A percentile compares a stretch with the other conserved stretches of the same genome.
These are phyloP conservation scores for Phytophthora podocarpi DNA, from an alignment of 352 stramenopile species.

Conservation along the genomic window DNA sequence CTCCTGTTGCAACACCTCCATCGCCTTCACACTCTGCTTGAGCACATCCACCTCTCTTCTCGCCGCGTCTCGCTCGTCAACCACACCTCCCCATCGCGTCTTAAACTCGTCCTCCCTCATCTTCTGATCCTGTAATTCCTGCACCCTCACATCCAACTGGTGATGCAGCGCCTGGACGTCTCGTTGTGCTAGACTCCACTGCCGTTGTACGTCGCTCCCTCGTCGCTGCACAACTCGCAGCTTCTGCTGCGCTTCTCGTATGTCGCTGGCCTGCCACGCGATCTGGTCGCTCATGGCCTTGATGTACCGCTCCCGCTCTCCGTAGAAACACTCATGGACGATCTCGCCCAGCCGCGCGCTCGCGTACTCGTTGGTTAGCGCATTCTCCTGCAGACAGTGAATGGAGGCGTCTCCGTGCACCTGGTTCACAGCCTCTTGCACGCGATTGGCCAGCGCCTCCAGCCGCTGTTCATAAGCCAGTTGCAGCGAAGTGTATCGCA, in stretches of 20 bases:
- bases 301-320: conserved; percentile 77
- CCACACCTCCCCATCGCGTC: conserved; percentile 18
- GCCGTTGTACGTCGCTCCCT: conserved; percentile 44
- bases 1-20: conserved; percentile 48
- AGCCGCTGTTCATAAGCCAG: conserved; percentile 75
- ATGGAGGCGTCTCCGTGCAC: conserved; percentile 66
- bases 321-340: conserved; percentile 67
- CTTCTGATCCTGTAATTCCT: conserved; percentile 55
- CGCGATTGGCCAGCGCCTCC: conserved; percentile 53
- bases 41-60: conserved; percentile 41
- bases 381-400: conserved; percentile 68
- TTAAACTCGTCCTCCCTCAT: conserved; percentile 32
- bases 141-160: conserved; percentile 46
- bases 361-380: conserved; percentile 70
- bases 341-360: conserved; percentile 63
- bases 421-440: conserved; percentile 56
- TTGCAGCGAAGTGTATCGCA: conserved; percentile 73
- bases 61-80: conserved; percentile 43
- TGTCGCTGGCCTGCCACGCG: conserved; percentile 68
- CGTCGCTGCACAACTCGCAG: conserved; percentile 41
- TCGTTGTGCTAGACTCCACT: conserved; percentile 50
- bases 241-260: conserved; percentile 61
- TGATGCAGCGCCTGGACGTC: conserved; percentile 47
- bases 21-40: conserved; percentile 31
- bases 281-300: conserved; percentile 71